Conservation (phyloP, 345 rosid genomes). For the Alliaria petiolata region DNA sequence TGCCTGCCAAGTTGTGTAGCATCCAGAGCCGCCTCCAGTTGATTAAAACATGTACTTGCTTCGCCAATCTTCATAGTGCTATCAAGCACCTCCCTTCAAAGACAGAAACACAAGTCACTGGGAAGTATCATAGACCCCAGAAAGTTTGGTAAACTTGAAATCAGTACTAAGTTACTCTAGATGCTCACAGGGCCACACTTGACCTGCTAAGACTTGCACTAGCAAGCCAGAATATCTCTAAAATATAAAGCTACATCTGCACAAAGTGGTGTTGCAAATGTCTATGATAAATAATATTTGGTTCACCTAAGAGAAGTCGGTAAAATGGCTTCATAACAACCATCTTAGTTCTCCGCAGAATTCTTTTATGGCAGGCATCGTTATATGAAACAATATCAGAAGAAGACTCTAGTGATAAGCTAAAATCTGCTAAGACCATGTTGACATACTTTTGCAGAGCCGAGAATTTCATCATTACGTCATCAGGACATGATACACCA, state of each 20-base stretch:
- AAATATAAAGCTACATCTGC: constrained; percentile 1
- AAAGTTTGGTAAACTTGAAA: constrained; percentile 1
- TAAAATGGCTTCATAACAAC: constrained; percentile 1
- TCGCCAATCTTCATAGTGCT: constrained; percentile 74
- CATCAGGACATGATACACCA: constrained; percentile 67
- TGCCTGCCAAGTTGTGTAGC: constrained; percentile 58
- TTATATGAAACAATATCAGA: background rate
- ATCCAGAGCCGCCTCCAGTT: constrained; percentile 79
- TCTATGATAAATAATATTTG: constrained; percentile 11
- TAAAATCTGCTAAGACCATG: constrained; percentile 15
- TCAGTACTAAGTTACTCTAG: constrained; percentile 4
- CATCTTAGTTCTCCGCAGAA: background rate
- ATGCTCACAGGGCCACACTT: background rate
- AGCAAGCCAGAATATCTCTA: constrained; percentile 1
- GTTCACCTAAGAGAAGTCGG: background rate
- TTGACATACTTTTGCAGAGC: constrained; percentile 69
- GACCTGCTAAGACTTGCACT: constrained; percentile 7
- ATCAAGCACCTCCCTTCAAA: constrained; percentile 71
- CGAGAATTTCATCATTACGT: constrained; percentile 59
- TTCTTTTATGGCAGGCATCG: constrained; percentile 7
- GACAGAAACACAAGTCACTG: constrained; percentile 12
- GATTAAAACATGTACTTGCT: constrained; percentile 62
- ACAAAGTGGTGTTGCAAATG: background rate
- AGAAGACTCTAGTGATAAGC: constrained; percentile 2
- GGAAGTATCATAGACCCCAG: background rate